These are phyloP conservation scores for Naematelia encephala DNA, from an alignment of 768 basidiomycete species.

Conservation along the genomic window DNA sequence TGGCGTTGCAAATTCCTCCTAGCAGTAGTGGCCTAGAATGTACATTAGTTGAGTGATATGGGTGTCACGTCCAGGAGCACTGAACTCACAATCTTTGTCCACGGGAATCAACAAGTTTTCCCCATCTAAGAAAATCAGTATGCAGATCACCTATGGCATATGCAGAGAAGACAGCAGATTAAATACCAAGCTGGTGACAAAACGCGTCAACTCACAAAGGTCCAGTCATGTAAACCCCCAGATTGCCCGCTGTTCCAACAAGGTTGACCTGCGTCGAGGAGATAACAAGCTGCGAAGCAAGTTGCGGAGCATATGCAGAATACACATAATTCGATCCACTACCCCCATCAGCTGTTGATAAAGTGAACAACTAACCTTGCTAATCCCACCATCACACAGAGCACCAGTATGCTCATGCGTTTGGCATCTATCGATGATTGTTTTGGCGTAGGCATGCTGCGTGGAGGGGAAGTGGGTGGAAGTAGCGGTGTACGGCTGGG, in stretches of 20 bases:
- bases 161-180: too few species aligned
- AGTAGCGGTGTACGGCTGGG: constrained; percentile 2
- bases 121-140: constrained; percentile 59
- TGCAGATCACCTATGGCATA: too few species aligned
- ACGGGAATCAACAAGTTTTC: constrained; percentile 67
- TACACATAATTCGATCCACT: background rate
- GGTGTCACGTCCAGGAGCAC: background rate
- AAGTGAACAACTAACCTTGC: constrained; percentile 17
- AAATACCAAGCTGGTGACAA: background rate
- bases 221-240: constrained; percentile 73
- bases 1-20: constrained; percentile 61
- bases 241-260: constrained; percentile 59
- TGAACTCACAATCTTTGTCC: constrained; percentile 60
- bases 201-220: constrained; percentile 54
- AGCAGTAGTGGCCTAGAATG: constrained; percentile 62
- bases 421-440: background rate
- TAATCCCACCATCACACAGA: constrained; percentile 16
- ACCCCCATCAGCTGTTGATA: background rate
- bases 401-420: constrained; percentile 9
- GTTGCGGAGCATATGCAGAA: constrained; percentile 79
- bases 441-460: background rate
- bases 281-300: constrained; percentile 70
- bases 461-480: background rate
- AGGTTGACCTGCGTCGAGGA: constrained; percentile 78
- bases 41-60: too few species aligned